Percentiles rank a stretch among this genome's conserved stretches.
Conservation (phyloP, 768 basidiomycete species). For the Auriscalpium microsporum region DNA sequence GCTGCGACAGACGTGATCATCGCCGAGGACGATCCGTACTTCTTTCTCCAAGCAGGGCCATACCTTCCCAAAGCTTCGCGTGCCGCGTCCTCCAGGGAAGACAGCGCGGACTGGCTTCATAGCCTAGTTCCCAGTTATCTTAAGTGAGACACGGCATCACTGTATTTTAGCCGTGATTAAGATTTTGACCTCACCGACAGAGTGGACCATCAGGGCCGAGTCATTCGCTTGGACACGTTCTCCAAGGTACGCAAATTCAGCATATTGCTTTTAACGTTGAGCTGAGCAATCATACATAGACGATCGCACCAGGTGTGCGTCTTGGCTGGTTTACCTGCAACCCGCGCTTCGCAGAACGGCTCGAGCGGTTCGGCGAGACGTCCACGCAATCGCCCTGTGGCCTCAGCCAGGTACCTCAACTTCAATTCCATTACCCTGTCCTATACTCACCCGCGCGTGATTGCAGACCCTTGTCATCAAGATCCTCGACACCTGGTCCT, state of each 20-base stretch:
- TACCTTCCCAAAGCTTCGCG: constrained; percentile 41
- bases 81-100: constrained; percentile 20
- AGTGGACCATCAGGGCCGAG: constrained; percentile 72
- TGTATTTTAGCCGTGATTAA: not conserved
- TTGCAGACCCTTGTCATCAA: constrained; percentile 46
- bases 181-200: constrained; percentile 20
- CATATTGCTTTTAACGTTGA: not conserved
- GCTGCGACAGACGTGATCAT: constrained; percentile 53
- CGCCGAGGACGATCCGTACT: constrained; percentile 81
- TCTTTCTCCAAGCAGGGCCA: constrained; percentile 56
- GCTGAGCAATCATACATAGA: constrained; percentile 30
- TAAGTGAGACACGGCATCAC: constrained; percentile 26
- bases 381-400: constrained; percentile 66
- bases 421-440: too few species aligned
- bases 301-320: constrained; percentile 68
- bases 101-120: constrained; percentile 39
- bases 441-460: too few species aligned
- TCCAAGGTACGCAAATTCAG: constrained; percentile 43
- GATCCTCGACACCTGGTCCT: constrained; percentile 58
- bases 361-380: constrained; percentile 63
- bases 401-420: constrained; percentile 65
- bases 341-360: constrained; percentile 64
- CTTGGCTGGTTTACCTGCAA: constrained; percentile 77
- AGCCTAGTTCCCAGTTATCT: constrained; percentile 56
- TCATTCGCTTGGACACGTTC: constrained; percentile 76